Evolutionary conservation across 2,329 filamentous ascomycete genomes (phyloP).

Genomic region (Aspergillus melleus): DNA sequence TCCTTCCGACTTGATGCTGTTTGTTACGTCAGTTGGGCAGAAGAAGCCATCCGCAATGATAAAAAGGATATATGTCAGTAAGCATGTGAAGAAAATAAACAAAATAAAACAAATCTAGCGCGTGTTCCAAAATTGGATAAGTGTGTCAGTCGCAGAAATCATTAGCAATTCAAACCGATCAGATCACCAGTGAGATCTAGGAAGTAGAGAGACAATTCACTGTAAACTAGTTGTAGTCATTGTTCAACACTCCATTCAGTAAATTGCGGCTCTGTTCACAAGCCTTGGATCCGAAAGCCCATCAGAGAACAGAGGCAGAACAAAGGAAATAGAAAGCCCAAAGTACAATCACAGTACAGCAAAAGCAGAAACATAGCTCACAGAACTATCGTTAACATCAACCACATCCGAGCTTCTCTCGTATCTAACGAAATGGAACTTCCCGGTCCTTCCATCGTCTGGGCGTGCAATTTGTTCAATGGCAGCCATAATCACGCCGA

Average conservation of each 20-base stretch:
- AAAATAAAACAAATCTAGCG: neutral
- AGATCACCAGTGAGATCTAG: neutral
- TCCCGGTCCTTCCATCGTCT: slow-evolving; percentile 44
- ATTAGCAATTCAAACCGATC: neutral
- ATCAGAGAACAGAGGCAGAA: neutral
- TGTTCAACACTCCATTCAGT: neutral
- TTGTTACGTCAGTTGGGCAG: neutral
- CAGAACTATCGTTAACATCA: slow-evolving; percentile 72
- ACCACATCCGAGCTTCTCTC: slow-evolving; percentile 78
- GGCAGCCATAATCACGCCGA: slow-evolving; percentile 87
- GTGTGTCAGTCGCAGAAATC: neutral
- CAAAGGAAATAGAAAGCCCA: neutral
- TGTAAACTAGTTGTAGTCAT: neutral
- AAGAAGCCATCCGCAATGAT: neutral
- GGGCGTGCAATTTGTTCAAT: slow-evolving; percentile 63
- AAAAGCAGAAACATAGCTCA: slow-evolving; percentile 94
- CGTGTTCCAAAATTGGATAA: neutral
- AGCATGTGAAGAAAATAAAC: neutral
- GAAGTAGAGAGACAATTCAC: neutral
- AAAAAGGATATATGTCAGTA: neutral
- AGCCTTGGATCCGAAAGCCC: neutral
- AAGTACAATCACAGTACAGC: slow-evolving; percentile 61
- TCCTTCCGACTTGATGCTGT: neutral
- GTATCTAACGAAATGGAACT: slow-evolving; percentile 81
- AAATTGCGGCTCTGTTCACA: neutral